Percentiles rank a stretch among this genome's conserved stretches.
These are phyloP conservation scores for Aspergillus thermomutatus DNA, from an alignment of 2,329 filamentous ascomycete species.

Conservation along the genomic window DNA sequence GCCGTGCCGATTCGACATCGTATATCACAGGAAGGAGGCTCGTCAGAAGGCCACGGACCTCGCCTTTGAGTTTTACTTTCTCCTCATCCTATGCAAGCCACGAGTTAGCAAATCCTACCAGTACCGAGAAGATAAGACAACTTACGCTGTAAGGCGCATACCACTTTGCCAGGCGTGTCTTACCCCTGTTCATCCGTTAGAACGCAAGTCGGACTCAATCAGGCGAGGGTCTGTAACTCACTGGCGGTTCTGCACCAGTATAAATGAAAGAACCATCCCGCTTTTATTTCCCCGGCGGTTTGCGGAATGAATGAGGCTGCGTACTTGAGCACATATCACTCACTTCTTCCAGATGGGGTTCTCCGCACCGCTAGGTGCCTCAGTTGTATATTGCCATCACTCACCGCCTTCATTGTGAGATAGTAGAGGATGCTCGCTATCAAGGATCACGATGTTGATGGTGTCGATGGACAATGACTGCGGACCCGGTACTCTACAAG, in stretches of 20 bases:
- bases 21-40: neutral
- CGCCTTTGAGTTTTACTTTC: conserved; percentile 98
- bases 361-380: conserved; percentile 25
- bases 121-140: conserved; percentile 2
- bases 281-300: conserved; percentile 2
- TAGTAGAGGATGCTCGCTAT: conserved; percentile 3
- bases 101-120: neutral
- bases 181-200: conserved; percentile 64
- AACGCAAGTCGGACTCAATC: neutral
- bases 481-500: neutral
- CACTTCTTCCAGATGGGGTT: conserved; percentile 9
- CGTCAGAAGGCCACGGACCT: conserved; percentile 53
- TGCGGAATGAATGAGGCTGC: conserved; percentile 15
- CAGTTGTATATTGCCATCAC: conserved; percentile 25
- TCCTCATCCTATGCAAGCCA: conserved; percentile 71
- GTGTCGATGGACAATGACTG: neutral
- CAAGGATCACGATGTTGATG: neutral
- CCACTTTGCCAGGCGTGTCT: conserved; percentile 98
- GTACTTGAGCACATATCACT: conserved; percentile 11
- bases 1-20: conserved; percentile 1
- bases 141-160: conserved; percentile 87
- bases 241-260: conserved; percentile 88
- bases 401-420: conserved; percentile 20
- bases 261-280: conserved; percentile 72
- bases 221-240: conserved; percentile 37